Conservation (phyloP, 2,329 filamentous ascomycete species). For the Clonostachys sp. region DNA sequence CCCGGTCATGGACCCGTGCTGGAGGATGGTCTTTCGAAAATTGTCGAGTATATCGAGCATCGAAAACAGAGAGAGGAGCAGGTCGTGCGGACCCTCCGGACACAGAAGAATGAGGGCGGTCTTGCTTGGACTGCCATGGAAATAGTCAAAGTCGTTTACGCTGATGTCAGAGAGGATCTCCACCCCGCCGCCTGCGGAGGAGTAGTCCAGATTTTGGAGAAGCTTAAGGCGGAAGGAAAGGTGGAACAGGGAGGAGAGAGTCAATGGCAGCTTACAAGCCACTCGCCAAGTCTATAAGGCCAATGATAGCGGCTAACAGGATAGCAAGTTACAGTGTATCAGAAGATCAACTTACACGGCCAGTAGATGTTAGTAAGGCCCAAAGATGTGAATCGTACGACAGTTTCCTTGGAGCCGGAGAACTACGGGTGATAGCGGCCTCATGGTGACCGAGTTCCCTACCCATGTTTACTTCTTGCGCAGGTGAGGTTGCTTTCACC, state of each 20-base stretch:
- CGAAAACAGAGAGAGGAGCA: constrained; percentile 75
- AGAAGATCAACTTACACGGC: too few relatives aligned
- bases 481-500: too few relatives aligned
- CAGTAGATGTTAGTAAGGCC: too few relatives aligned
- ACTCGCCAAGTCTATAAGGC: background rate
- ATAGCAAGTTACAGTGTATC: too few relatives aligned
- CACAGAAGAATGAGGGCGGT: constrained; percentile 19
- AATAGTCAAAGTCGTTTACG: constrained; percentile 84
- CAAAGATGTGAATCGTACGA: too few relatives aligned
- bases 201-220: constrained; percentile 72
- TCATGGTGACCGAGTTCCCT: too few relatives aligned
- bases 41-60: constrained; percentile 80
- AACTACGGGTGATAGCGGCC: too few relatives aligned
- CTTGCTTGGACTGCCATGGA: constrained; percentile 66
- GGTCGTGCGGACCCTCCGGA: constrained; percentile 60
- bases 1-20: constrained; percentile 84
- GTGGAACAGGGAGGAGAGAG: constrained; percentile 37
- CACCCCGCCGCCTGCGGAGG: constrained; percentile 73
- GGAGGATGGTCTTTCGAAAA: constrained; percentile 64
- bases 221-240: constrained; percentile 71
- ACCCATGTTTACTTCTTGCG: too few relatives aligned
- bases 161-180: constrained; percentile 69
- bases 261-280: constrained; percentile 6
- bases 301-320: too few relatives aligned
- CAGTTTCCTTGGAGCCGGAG: too few relatives aligned